These are phyloP conservation scores for Fusarium zealandicum DNA, from an alignment of 2,329 filamentous ascomycete genomes.

Conservation along the genomic window DNA sequence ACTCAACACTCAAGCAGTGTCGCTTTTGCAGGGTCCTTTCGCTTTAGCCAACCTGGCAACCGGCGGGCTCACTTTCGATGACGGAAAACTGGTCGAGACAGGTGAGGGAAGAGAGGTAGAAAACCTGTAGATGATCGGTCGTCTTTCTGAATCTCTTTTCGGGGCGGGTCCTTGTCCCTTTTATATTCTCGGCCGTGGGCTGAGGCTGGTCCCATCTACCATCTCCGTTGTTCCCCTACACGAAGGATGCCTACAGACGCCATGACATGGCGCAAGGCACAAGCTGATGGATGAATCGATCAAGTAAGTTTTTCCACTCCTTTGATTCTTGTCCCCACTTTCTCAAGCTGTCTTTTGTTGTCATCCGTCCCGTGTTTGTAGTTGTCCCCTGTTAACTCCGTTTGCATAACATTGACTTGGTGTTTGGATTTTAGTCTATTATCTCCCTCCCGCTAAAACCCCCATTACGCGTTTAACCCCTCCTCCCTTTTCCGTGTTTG, in stretches of 20 bases:
- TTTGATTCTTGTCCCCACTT: constrained; percentile 7
- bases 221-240: constrained; percentile 5
- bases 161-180: constrained; percentile 36
- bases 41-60: constrained; percentile 36
- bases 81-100: constrained; percentile 28
- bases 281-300: constrained; percentile 8
- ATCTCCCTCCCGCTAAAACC: constrained; percentile 16
- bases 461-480: constrained; percentile 23
- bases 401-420: constrained; percentile 9
- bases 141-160: constrained; percentile 14
- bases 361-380: not conserved
- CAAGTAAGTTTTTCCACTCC: not conserved
- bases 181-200: constrained; percentile 37
- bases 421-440: constrained; percentile 20
- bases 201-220: constrained; percentile 31
- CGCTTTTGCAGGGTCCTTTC: constrained; percentile 26
- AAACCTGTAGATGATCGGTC: constrained; percentile 26
- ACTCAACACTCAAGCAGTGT: constrained; percentile 24
- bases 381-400: constrained; percentile 11
- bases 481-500: constrained; percentile 13
- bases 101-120: constrained; percentile 7
- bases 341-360: not conserved
- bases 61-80: constrained; percentile 26
- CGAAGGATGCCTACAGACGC: constrained; percentile 2
- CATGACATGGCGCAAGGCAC: not conserved